Evolutionary conservation across 108 stramenopile species (phyloP).

Genomic region (Pseudonitzschia delicatissima): DNA sequence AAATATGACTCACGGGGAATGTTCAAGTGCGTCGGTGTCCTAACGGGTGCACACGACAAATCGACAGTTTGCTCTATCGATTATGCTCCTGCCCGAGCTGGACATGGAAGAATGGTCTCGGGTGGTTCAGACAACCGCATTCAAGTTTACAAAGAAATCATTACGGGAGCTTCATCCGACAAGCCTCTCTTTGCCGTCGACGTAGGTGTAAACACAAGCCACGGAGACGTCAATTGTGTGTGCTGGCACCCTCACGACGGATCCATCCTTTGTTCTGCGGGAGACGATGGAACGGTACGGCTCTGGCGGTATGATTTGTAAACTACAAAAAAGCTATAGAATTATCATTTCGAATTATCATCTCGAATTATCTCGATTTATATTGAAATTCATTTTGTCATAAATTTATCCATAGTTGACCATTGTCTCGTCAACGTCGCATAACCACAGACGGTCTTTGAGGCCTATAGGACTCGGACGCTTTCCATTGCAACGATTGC

Average conservation of each 20-base stretch:
- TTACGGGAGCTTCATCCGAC: slow-evolving; percentile 24
- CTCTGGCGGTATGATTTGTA: slow-evolving; percentile 68
- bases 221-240: slow-evolving; percentile 96
- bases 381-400: too few species aligned
- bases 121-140: slow-evolving; percentile 87
- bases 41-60: slow-evolving; percentile 61
- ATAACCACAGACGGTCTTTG: slow-evolving; percentile 42
- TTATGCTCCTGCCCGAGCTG: slow-evolving; percentile 76
- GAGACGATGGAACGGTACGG: slow-evolving; percentile 89
- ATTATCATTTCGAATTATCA: too few species aligned
- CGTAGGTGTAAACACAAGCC: slow-evolving; percentile 40
- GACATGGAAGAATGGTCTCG: slow-evolving; percentile 76
- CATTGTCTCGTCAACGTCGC: slow-evolving; percentile 59
- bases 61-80: slow-evolving; percentile 68
- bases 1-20: slow-evolving; percentile 30
- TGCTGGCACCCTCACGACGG: slow-evolving; percentile 90
- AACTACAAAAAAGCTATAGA: too few species aligned
- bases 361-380: too few species aligned
- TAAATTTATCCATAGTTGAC: slow-evolving; percentile 44
- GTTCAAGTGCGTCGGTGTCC: slow-evolving; percentile 70
- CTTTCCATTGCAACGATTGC: slow-evolving; percentile 19
- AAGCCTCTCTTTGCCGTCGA: slow-evolving; percentile 66
- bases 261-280: slow-evolving; percentile 68
- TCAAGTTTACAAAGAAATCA: slow-evolving; percentile 70
- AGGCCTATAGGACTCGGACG: slow-evolving; percentile 18